A percentile compares a stretch with the other conserved stretches of the same genome.
These are phyloP conservation scores for Aspergillus pseudoterreus DNA, from an alignment of 2,329 filamentous ascomycete genomes.

Conservation along the genomic window DNA sequence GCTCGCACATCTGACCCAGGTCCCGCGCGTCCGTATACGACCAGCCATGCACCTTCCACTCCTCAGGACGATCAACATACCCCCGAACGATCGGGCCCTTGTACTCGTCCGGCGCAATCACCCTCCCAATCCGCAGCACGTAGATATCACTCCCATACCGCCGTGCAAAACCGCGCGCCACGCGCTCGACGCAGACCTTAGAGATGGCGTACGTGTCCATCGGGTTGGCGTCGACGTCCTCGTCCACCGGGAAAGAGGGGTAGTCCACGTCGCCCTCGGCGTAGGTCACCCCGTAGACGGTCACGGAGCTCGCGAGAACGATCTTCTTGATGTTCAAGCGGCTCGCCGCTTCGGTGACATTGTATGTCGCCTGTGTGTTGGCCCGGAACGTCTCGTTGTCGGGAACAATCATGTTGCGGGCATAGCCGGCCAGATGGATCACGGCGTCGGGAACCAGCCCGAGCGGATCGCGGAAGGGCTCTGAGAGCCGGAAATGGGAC, in stretches of 20 bases:
- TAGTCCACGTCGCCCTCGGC: conserved; percentile 57
- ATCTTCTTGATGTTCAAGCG: conserved; percentile 61
- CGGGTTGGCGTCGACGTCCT: conserved; percentile 57
- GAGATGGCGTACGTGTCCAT: conserved; percentile 61
- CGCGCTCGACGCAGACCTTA: conserved; percentile 58
- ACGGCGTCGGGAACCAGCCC: conserved; percentile 53
- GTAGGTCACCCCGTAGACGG: conserved; percentile 60
- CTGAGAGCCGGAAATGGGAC: conserved; percentile 53
- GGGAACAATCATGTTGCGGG: conserved; percentile 59
- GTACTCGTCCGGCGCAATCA: conserved; percentile 53
- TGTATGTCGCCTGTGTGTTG: conserved; percentile 57
- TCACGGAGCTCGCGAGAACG: conserved; percentile 57
- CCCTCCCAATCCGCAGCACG: conserved; percentile 57
- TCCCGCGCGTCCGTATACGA: conserved; percentile 61
- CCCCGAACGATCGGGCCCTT: neutral
- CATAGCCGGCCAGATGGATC: conserved; percentile 59
- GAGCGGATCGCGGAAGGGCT: conserved; percentile 35
- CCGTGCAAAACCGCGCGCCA: conserved; percentile 54
- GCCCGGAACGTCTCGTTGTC: conserved; percentile 57
- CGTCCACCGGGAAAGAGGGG: conserved; percentile 57
- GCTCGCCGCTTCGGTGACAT: conserved; percentile 60
- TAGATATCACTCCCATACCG: conserved; percentile 58
- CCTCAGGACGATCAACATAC: conserved; percentile 48
- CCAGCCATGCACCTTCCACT: conserved; percentile 58
- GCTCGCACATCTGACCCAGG: conserved; percentile 58